phyloP scores from a whole-genome alignment of 345 rosid species.

The Sisymbrium altissimum region DNA sequence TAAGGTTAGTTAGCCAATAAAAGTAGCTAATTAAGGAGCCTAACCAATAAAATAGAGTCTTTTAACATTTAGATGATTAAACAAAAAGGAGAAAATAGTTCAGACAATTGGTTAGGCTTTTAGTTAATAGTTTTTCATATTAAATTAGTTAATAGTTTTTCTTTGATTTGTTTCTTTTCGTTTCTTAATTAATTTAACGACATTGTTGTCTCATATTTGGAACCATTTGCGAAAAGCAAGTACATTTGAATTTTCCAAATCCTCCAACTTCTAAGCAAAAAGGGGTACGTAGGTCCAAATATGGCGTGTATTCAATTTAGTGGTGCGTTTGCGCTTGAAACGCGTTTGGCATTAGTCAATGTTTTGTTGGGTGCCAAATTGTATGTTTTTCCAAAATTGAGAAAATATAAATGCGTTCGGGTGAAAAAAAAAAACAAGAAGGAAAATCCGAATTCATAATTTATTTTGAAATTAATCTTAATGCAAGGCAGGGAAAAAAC shows the following conservation, averaged over 20 bases:
- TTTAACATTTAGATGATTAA: not conserved
- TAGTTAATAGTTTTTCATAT: not conserved
- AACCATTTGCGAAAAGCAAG: constrained; percentile 3
- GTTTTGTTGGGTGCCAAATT: constrained; percentile 8
- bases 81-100: not conserved
- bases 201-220: constrained; percentile 5
- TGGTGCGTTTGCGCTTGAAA: constrained; percentile 15
- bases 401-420: not conserved
- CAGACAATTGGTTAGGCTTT: not conserved
- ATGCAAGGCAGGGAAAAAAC: not conserved
- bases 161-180: not conserved
- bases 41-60: not conserved
- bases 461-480: not conserved
- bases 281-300: not conserved
- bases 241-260: constrained; percentile 1
- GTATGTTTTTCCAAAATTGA: not conserved
- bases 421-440: not conserved
- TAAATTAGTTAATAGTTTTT: not conserved
- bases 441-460: not conserved
- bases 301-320: not conserved
- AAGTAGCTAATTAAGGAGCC: not conserved
- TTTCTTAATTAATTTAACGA: not conserved
- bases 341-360: constrained; percentile 20
- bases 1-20: not conserved
- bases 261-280: not conserved